A percentile compares a stretch with the other conserved stretches of the same genome.
Evolutionary conservation across 2,329 filamentous ascomycete species (phyloP).

Genomic region (Trichoderma sp.): DNA sequence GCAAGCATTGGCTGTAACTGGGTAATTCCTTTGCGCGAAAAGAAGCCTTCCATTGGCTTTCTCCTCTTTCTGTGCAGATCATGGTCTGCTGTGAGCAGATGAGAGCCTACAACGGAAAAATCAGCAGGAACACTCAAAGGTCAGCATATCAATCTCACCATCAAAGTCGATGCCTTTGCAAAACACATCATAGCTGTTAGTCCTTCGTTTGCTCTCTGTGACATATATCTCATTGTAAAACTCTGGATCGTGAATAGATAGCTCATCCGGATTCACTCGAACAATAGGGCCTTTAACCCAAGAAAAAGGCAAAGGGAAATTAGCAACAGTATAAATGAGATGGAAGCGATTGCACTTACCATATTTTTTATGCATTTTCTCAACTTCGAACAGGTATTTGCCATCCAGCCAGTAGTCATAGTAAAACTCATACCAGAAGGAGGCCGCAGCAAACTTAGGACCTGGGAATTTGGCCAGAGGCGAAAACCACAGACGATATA

Average conservation of each 20-base stretch:
- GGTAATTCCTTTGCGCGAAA: neutral
- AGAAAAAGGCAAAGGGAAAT: neutral
- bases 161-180: slow-evolving; percentile 3
- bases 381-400: slow-evolving; percentile 31
- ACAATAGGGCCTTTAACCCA: slow-evolving; percentile 32
- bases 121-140: neutral
- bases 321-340: neutral
- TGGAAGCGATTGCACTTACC: slow-evolving; percentile 21
- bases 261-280: slow-evolving; percentile 36
- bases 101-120: neutral
- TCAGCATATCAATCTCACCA: neutral
- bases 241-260: slow-evolving; percentile 32
- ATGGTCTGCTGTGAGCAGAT: neutral
- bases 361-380: slow-evolving; percentile 34
- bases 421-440: slow-evolving; percentile 33
- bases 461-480: slow-evolving; percentile 35
- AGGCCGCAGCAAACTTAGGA: slow-evolving; percentile 33
- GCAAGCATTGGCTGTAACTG: neutral
- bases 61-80: neutral
- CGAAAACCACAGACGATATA: slow-evolving; percentile 30
- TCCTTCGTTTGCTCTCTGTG: neutral
- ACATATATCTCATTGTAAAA: slow-evolving; percentile 33
- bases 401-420: slow-evolving; percentile 30
- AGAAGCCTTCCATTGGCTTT: neutral
- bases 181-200: neutral